Evolutionary conservation across 1,284 basidiomycete species (phyloP), one percentile per base, ranked within the genome.

Genomic region (Ganoderma lingzhi): DNA sequence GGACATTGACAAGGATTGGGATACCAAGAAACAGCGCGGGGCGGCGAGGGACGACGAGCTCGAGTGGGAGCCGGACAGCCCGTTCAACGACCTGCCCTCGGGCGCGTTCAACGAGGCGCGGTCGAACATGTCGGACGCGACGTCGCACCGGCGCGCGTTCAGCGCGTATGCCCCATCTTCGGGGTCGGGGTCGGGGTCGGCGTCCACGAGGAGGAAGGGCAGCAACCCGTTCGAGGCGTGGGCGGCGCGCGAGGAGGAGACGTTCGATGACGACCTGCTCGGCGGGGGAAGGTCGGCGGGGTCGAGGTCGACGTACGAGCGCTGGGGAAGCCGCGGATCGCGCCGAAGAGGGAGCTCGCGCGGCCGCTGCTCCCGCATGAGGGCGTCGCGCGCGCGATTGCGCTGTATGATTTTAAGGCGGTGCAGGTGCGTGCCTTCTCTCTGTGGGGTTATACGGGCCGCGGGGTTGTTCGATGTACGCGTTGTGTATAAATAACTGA

Each of bases 351-450:
- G n/a, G 87, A 86, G 71, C 76, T 90, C 37, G 78, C 78, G 39
- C 79, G 78, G 65, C 86, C 88, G 51, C 79, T 88, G 63, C 76
- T 81, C 58, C 85, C 84, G 51, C 78, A 83, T 64, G 89, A 91
- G 76, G 90, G 90, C 42, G 81, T 93, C 45, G 91, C 87, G 28
- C 86, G 93, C 65, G 95, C 93, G 3, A 89, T 96, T 44, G 95
- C 94, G 8, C 78, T 96, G 72, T 96, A 87, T 78, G 87, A 93
- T 78, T 96, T 95, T 79, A 80, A 85, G 58, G 93, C 92, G 8
- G 86, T 90, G 6, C 89, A 95, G 84, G 87, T 90, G 73, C 62
- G 83, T 76, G 42, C 5, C 12, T 64, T 61, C 67, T 64, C 32
- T 28, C 37, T 15, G 28, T 51, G 39, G 64, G 23, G 61, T 41